These are phyloP conservation scores for Diospyros kaki DNA, from an alignment of 148 eudicot genomes.

Conservation along the genomic window DNA sequence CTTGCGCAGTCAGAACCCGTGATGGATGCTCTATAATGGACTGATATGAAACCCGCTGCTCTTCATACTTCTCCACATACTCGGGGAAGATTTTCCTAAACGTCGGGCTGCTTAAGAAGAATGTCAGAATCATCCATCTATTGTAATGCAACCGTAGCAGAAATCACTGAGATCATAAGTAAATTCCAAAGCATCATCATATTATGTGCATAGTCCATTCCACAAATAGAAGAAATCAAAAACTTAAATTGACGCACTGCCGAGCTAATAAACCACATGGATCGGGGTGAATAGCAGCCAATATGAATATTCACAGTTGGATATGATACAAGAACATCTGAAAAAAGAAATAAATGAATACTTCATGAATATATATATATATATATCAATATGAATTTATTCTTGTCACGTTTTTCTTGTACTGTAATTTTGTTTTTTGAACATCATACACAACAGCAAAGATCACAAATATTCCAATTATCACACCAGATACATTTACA, in stretches of 20 bases:
- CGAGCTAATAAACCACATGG: too few relatives aligned
- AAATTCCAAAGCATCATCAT: not conserved
- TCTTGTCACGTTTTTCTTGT: too few relatives aligned
- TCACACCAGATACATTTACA: too few relatives aligned
- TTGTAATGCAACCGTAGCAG: not conserved
- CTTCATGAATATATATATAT: too few relatives aligned
- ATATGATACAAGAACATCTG: too few relatives aligned
- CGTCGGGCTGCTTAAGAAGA: conserved; percentile 37
- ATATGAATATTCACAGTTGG: too few relatives aligned
- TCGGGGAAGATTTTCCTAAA: conserved; percentile 92
- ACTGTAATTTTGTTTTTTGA: too few relatives aligned
- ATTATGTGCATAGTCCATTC: not conserved
- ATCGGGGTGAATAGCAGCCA: too few relatives aligned
- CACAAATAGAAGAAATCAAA: not conserved
- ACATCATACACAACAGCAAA: too few relatives aligned
- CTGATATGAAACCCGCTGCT: conserved; percentile 49
- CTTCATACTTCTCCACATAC: conserved; percentile 74
- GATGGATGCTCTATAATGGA: conserved; percentile 28
- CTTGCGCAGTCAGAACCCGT: conserved; percentile 26
- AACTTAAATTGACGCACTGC: not conserved
- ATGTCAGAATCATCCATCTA: not conserved
- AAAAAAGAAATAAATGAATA: too few relatives aligned
- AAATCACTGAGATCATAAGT: not conserved
- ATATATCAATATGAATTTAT: too few relatives aligned
- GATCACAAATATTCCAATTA: too few relatives aligned